These are phyloP conservation scores for Rhodotorula sp. DNA, from an alignment of 1,284 basidiomycete genomes.

Conservation along the genomic window DNA sequence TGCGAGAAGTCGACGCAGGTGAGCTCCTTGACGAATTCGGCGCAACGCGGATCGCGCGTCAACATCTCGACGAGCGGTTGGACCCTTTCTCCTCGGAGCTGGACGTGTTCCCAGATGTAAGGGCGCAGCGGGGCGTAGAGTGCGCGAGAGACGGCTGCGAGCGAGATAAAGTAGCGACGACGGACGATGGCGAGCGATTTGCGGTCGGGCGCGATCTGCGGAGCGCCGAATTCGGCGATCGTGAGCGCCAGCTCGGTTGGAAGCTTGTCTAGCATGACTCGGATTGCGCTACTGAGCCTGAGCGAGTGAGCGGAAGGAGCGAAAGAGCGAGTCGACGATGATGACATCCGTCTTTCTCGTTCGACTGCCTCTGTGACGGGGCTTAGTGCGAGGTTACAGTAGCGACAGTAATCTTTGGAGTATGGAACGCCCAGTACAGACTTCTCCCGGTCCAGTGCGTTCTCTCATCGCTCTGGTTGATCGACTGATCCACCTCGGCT, in stretches of 20 bases:
- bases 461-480: background rate
- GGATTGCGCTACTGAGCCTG: background rate
- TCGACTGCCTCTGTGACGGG: too few species aligned
- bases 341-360: too few species aligned
- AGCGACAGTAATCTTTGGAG: too few species aligned
- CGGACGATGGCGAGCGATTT: background rate
- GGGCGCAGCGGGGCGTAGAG: background rate
- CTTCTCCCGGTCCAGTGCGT: background rate
- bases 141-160: background rate
- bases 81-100: background rate
- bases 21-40: background rate
- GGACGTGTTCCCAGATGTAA: background rate
- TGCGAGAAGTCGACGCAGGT: too few species aligned
- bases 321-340: too few species aligned
- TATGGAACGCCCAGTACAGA: too few species aligned
- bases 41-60: background rate
- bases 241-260: background rate
- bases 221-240: background rate
- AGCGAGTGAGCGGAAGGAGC: too few species aligned
- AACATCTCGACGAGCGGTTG: background rate
- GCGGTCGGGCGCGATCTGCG: background rate
- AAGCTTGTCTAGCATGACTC: background rate
- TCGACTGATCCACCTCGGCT: background rate
- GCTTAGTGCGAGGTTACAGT: too few species aligned
- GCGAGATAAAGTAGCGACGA: background rate